Percentiles rank a stretch among this genome's conserved stretches.
Evolutionary conservation across 148 eudicot species (phyloP).

Genomic region (Dysphania ambrosioides): DNA sequence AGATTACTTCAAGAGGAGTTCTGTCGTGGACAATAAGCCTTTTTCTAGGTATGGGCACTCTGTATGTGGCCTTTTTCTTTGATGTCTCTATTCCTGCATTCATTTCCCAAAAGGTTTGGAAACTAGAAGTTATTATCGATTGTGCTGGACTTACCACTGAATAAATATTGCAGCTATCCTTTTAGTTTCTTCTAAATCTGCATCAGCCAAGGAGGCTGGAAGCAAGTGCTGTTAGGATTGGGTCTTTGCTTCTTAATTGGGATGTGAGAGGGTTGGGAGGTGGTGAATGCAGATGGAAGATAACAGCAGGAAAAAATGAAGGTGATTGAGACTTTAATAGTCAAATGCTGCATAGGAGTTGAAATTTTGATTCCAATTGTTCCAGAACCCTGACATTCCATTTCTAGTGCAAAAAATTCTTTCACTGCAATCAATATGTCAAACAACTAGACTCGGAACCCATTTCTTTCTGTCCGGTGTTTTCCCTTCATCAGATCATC

Average conservation of each 20-base stretch:
- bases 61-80: background rate
- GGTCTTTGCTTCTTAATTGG: background rate
- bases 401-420: background rate
- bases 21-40: background rate
- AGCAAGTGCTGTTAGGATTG: background rate
- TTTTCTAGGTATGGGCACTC: background rate
- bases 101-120: background rate
- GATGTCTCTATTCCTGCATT: background rate
- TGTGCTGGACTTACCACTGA: background rate
- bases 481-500: background rate
- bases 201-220: background rate
- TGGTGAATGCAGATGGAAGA: background rate
- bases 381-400: background rate
- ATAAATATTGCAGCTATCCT: background rate
- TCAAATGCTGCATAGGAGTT: background rate
- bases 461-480: background rate
- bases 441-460: background rate
- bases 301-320: background rate
- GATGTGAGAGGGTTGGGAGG: background rate
- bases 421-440: background rate
- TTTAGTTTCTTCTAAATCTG: background rate
- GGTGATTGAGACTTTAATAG: background rate
- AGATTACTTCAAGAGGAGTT: background rate
- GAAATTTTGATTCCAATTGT: background rate
- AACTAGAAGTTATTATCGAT: background rate